Conservation (phyloP, 208 protist genomes). For the Leishmania turanica region DNA sequence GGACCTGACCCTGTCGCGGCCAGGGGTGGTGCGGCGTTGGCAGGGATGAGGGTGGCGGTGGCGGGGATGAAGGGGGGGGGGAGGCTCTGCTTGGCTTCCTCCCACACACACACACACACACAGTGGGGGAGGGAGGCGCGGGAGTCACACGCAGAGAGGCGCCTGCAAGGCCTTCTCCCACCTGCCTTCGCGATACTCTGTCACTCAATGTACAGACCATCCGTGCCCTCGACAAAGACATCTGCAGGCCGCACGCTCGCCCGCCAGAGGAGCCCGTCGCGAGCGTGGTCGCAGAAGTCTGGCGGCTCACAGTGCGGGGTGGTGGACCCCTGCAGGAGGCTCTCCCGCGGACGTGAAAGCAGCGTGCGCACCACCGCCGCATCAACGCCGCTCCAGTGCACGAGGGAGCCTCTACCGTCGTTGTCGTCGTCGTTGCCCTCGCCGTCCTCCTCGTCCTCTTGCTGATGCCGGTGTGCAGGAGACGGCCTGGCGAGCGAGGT, state of each 20-base stretch:
- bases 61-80: too few species aligned
- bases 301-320: constrained; percentile 75
- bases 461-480: neutral
- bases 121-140: neutral
- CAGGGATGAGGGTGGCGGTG: too few species aligned
- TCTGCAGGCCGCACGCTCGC: constrained; percentile 20
- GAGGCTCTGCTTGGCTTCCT: too few species aligned
- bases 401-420: neutral
- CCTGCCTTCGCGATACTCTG: neutral
- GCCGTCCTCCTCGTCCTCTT: neutral
- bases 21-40: too few species aligned
- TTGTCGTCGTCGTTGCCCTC: neutral
- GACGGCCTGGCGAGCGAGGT: neutral
- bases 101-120: too few species aligned
- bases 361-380: neutral
- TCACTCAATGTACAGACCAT: constrained; percentile 26
- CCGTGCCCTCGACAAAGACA: constrained; percentile 35
- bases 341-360: constrained; percentile 24
- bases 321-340: constrained; percentile 50
- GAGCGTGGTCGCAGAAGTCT: constrained; percentile 39
- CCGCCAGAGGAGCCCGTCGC: constrained; percentile 19
- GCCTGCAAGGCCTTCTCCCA: neutral
- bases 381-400: constrained; percentile 19
- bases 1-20: too few species aligned
- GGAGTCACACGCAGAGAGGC: neutral